Evolutionary conservation across 2,329 filamentous ascomycete genomes (phyloP).

Genomic region (Podosphaera fusca): DNA sequence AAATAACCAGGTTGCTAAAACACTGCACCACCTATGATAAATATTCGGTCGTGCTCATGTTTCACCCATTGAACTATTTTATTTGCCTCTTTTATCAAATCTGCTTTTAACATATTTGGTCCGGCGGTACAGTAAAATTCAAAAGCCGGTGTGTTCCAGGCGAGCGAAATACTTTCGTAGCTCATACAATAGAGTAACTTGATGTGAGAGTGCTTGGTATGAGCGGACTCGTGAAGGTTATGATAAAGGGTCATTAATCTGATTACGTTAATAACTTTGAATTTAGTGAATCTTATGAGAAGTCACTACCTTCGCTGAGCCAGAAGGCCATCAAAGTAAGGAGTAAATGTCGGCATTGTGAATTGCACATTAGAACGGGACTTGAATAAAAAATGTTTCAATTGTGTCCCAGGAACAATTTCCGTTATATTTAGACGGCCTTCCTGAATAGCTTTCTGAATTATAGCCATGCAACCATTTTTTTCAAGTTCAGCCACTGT

Average conservation of each 20-base stretch:
- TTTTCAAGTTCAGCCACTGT: conserved; percentile 47
- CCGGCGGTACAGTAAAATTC: conserved; percentile 92
- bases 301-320: conserved; percentile 33
- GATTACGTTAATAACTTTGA: not conserved
- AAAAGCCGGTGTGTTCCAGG: conserved; percentile 77
- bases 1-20: conserved; percentile 18
- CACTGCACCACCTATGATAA: conserved; percentile 94
- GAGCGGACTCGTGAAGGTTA: conserved; percentile 61
- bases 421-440: conserved; percentile 52
- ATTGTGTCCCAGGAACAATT: conserved; percentile 54
- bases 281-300: not conserved
- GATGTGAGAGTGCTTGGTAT: conserved; percentile 60
- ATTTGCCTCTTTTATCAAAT: conserved; percentile 67
- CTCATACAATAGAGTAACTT: conserved; percentile 67
- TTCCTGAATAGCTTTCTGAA: conserved; percentile 43
- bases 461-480: conserved; percentile 51
- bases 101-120: conserved; percentile 37
- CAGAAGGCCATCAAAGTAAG: conserved; percentile 37
- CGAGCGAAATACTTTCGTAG: conserved; percentile 55
- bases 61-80: conserved; percentile 80
- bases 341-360: conserved; percentile 61
- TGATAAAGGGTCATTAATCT: conserved; percentile 68
- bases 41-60: conserved; percentile 76
- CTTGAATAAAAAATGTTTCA: conserved; percentile 92
- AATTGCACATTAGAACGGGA: conserved; percentile 89